phyloP scores from a whole-genome alignment of 225 moss, liverwort and hornwort species.

The Rhytidiadelphus loreus region DNA sequence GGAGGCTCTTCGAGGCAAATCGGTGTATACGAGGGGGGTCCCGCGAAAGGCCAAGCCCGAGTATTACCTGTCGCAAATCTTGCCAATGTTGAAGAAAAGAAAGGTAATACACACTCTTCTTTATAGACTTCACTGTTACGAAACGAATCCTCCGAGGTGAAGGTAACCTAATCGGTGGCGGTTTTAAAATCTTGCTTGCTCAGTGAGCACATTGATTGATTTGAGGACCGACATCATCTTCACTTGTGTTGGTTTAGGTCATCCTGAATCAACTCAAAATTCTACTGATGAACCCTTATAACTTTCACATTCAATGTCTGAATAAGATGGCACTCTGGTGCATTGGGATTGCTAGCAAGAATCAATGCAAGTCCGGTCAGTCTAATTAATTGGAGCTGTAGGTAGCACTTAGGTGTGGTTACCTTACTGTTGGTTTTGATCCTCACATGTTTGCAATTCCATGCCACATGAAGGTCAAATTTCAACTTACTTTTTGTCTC shows the following conservation, averaged over 20 bases:
- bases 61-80: conserved; percentile 27
- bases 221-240: neutral
- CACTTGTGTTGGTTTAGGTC: neutral
- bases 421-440: neutral
- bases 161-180: neutral
- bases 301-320: neutral
- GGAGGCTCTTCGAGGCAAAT: neutral
- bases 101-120: neutral
- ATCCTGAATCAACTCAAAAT: neutral
- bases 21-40: conserved; percentile 18
- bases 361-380: neutral
- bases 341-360: neutral
- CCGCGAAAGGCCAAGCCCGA: conserved; percentile 58
- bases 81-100: conserved; percentile 14
- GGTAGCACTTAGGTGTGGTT: neutral
- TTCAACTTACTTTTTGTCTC: neutral
- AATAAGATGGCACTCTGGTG: too few species aligned
- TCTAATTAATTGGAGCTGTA: neutral
- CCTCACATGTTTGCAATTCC: neutral
- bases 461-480: neutral
- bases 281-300: neutral
- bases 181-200: neutral
- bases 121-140: too few species aligned
- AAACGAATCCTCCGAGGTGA: neutral
- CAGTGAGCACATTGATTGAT: neutral